A percentile compares a stretch with the other conserved stretches of the same genome.
phyloP scores from a whole-genome alignment of 2,329 filamentous ascomycete genomes.

The Zymoseptoria crescenta region DNA sequence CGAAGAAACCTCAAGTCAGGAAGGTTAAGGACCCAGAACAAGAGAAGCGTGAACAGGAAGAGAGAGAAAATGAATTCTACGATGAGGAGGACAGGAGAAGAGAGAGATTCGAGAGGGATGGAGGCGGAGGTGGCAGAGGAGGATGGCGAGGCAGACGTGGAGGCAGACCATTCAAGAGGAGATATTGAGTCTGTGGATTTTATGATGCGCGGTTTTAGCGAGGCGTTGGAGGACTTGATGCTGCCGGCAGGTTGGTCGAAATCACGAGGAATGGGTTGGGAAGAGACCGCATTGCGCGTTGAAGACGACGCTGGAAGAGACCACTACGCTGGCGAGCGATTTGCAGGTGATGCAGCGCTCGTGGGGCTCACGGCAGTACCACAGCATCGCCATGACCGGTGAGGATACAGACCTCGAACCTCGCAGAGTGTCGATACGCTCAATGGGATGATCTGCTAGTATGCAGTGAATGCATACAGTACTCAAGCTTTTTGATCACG shows the following conservation, averaged over 20 bases:
- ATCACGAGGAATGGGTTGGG: not conserved
- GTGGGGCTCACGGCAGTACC: no score
- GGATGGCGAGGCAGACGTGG: conserved; percentile 42
- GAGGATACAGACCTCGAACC: no score
- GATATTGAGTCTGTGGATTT: not conserved
- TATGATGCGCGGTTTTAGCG: not conserved
- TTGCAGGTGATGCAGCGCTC: no score
- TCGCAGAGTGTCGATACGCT: no score
- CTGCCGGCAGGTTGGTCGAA: not conserved
- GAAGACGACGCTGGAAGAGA: no score
- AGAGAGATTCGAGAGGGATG: conserved; percentile 40
- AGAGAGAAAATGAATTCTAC: conserved; percentile 45
- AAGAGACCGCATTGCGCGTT: no score
- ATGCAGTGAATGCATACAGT: no score
- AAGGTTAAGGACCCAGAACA: conserved; percentile 68
- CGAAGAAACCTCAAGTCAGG: conserved; percentile 48
- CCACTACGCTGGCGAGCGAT: no score
- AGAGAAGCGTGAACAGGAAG: conserved; percentile 55
- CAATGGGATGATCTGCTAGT: no score
- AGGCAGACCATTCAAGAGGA: conserved; percentile 29
- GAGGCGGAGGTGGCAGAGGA: conserved; percentile 26
- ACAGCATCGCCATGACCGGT: no score
- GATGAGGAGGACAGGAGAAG: conserved; percentile 45
- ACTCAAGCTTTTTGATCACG: no score
- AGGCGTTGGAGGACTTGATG: not conserved